Percentiles rank a stretch among this genome's conserved stretches.
Evolutionary conservation across 495 filamentous ascomycete genomes (phyloP).

Genomic region (Cercophora sp.): DNA sequence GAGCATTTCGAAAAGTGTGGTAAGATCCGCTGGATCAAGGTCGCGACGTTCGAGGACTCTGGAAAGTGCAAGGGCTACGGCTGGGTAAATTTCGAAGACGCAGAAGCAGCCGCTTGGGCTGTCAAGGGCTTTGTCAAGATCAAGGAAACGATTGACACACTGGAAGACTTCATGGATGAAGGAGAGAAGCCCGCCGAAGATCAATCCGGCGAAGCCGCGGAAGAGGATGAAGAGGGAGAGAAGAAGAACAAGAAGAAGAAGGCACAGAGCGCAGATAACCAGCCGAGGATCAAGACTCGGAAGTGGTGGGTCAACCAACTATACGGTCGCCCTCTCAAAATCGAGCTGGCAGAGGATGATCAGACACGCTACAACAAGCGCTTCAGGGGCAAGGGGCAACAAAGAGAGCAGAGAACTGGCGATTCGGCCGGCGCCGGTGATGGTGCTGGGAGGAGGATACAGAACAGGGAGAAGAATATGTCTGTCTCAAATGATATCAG

Average conservation of each 20-base stretch:
- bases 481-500: slow-evolving; percentile 28
- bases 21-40: slow-evolving; percentile 68
- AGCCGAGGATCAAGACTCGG: slow-evolving; percentile 54
- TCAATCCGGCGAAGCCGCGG: slow-evolving; percentile 22
- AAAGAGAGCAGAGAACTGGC: slow-evolving; percentile 14
- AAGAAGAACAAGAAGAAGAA: slow-evolving; percentile 14
- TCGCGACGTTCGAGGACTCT: slow-evolving; percentile 93
- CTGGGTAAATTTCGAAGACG: slow-evolving; percentile 83
- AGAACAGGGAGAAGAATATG: slow-evolving; percentile 26
- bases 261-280: slow-evolving; percentile 14
- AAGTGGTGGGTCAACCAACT: slow-evolving; percentile 83
- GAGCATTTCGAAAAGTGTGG: slow-evolving; percentile 82
- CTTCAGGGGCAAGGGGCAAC: slow-evolving; percentile 63
- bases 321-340: slow-evolving; percentile 70
- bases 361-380: slow-evolving; percentile 85
- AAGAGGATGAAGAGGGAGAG: slow-evolving; percentile 1
- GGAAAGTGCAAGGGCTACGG: slow-evolving; percentile 98
- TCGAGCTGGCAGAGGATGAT: slow-evolving; percentile 92
- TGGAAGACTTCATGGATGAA: slow-evolving; percentile 56
- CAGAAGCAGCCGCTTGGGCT: slow-evolving; percentile 69
- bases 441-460: too few species aligned
- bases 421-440: too few species aligned
- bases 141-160: slow-evolving; percentile 49
- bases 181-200: slow-evolving; percentile 40
- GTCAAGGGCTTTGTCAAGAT: slow-evolving; percentile 75